These are phyloP conservation scores for Tetracladium setigerum DNA, from an alignment of 495 filamentous ascomycete species.

Conservation along the genomic window DNA sequence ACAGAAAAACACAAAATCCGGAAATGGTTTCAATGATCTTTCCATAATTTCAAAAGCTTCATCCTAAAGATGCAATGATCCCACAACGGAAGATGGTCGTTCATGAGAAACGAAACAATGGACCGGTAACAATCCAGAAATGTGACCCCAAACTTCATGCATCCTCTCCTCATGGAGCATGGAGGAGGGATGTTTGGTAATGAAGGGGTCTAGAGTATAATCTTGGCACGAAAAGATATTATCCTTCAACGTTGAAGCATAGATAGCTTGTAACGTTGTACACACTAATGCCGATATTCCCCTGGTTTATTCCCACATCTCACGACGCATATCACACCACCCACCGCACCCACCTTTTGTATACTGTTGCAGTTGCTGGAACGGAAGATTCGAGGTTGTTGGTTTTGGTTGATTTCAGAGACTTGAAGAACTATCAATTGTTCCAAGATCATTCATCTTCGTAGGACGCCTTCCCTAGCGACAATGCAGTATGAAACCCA, in stretches of 20 bases:
- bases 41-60: no score
- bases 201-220: conserved; percentile 51
- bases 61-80: no score
- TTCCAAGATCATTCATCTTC: no score
- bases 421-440: conserved; percentile 19
- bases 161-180: conserved; percentile 56
- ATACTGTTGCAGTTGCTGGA: conserved; percentile 6
- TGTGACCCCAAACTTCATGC: conserved; percentile 89
- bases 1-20: no score
- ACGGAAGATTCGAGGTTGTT: conserved; percentile 4
- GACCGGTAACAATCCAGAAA: conserved; percentile 11
- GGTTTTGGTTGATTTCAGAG: conserved; percentile 14
- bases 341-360: no score
- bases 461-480: no score
- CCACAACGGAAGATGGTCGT: no score
- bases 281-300: conserved; percentile 99
- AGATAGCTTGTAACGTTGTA: conserved; percentile 79
- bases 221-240: conserved; percentile 89
- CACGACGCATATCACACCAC: neutral
- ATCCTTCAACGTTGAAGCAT: conserved; percentile 93
- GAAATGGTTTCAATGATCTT: no score
- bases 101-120: no score
- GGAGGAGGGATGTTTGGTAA: conserved; percentile 83
- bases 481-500: no score
- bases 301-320: conserved; percentile 13